Percentiles rank a stretch among this genome's conserved stretches.
phyloP scores from a whole-genome alignment of 441 rosid species.

The Erodium chrysanthum region DNA sequence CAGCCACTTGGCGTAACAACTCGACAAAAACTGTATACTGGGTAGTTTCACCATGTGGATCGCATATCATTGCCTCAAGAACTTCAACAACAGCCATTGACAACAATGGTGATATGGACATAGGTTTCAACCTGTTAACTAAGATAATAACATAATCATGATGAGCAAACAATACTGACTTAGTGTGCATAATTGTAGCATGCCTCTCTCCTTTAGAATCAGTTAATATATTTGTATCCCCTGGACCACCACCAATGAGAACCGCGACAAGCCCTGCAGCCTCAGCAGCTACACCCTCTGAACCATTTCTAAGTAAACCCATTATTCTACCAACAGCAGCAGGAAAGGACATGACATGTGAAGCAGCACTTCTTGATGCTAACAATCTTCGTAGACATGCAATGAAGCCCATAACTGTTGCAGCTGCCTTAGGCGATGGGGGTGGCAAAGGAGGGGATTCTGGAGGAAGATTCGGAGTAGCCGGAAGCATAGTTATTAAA shows the following conservation, averaged over 20 bases:
- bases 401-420: slow-evolving; percentile 93
- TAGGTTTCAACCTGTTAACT: slow-evolving; percentile 87
- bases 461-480: slow-evolving; percentile 84
- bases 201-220: slow-evolving; percentile 87
- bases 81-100: slow-evolving; percentile 99
- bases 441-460: slow-evolving; percentile 93
- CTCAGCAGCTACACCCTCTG: slow-evolving; percentile 94
- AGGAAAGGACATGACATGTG: slow-evolving; percentile 97
- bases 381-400: slow-evolving; percentile 91
- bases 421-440: slow-evolving; percentile 98
- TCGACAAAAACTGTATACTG: slow-evolving; percentile 96
- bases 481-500: slow-evolving; percentile 95
- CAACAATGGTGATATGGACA: slow-evolving; percentile 87
- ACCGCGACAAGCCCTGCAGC: slow-evolving; percentile 80
- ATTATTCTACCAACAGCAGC: slow-evolving; percentile 99
- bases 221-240: slow-evolving; percentile 40
- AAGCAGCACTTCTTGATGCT: slow-evolving; percentile 88
- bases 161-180: slow-evolving; percentile 84
- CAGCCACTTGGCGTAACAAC: slow-evolving; percentile 93
- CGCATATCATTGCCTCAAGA: slow-evolving; percentile 98
- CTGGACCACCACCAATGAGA: slow-evolving; percentile 84
- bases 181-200: slow-evolving; percentile 96
- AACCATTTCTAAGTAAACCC: slow-evolving; percentile 97
- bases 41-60: slow-evolving; percentile 98
- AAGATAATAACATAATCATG: slow-evolving; percentile 65